Evolutionary conservation across 495 filamentous ascomycete genomes (phyloP), one percentile per base, ranked within the genome.

Genomic region (Podospora conica): DNA sequence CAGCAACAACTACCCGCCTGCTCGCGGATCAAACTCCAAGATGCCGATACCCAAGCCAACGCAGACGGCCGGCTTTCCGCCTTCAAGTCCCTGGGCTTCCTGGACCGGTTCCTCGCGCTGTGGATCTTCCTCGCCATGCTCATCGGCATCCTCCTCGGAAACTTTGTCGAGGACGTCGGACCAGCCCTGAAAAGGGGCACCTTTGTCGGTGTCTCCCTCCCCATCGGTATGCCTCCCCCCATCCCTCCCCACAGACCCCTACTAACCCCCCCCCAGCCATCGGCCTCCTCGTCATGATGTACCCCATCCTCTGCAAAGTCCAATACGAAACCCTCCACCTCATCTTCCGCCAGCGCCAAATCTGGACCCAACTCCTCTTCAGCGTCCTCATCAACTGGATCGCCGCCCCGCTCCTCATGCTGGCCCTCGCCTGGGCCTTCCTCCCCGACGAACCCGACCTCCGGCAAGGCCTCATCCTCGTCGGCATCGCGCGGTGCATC

Each of bases 231-330:
- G 84, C 64, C 15, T 48, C 58, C 3, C 58, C 28, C 18, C 21
- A n/a, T n/a, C 18, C 55, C 15, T 55, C n/a, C 25, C 25, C 27
- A 25, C n/a, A 31, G 9, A 20, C 62, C 23, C 58, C 58, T 15
- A 22, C 55, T 12, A 10, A 48, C 24, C 12, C 23, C 27, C 24
- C 57, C 29, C 0, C 24, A 91, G 91, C 91, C 0, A 76, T 94
- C 66, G 92, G 93, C 12, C 80, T 96, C 21, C 83, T 96, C 9
- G 85, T 95, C 27, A 96, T 96, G 91, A 96, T 96, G 92, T 96
- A 96, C 70, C 93, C 93, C 0, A 96, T 96, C 66, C 81, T 96
- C 22, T 95, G 93, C 84, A 97, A 96, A 76, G 88, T 97, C n/a
- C 85, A 86, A 33, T 96, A 85, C 75, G 93, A 96, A 75, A 84